These are phyloP conservation scores for Solanum chaucha DNA, from an alignment of 257 asterid species.

Conservation along the genomic window DNA sequence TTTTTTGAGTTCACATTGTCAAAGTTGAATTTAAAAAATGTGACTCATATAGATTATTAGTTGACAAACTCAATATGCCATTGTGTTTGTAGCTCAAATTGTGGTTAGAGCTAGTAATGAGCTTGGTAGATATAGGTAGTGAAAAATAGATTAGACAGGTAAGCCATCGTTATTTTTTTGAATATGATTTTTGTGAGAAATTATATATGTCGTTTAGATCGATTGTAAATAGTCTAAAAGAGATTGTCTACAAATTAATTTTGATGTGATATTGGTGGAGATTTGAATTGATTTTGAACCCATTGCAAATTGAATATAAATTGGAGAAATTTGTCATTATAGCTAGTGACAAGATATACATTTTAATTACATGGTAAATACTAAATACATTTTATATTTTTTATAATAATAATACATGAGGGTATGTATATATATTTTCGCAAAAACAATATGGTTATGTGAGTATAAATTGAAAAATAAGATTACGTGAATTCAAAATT, in stretches of 20 bases:
- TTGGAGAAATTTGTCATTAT: neutral
- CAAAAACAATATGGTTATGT: neutral
- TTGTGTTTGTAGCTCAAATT: neutral
- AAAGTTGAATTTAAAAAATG: neutral
- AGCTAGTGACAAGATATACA: neutral
- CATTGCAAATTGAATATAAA: neutral
- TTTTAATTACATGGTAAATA: neutral
- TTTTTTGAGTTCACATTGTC: neutral
- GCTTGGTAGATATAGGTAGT: too few species aligned
- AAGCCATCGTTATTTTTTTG: neutral
- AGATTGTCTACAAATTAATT: neutral
- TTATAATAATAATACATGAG: neutral
- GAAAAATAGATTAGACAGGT: neutral
- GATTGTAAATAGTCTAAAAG: neutral
- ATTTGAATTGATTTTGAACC: neutral
- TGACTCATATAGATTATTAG: neutral
- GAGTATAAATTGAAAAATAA: neutral
- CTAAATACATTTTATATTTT: neutral
- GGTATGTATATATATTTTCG: neutral
- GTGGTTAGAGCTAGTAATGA: neutral
- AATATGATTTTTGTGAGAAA: neutral
- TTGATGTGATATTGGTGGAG: neutral
- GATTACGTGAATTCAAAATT: too few species aligned
- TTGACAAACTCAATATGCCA: neutral
- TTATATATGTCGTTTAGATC: neutral